A percentile compares a stretch with the other conserved stretches of the same genome.
Conservation (phyloP, 2,329 filamentous ascomycete species). For the Paraphaeosphaeria sporulosa region DNA sequence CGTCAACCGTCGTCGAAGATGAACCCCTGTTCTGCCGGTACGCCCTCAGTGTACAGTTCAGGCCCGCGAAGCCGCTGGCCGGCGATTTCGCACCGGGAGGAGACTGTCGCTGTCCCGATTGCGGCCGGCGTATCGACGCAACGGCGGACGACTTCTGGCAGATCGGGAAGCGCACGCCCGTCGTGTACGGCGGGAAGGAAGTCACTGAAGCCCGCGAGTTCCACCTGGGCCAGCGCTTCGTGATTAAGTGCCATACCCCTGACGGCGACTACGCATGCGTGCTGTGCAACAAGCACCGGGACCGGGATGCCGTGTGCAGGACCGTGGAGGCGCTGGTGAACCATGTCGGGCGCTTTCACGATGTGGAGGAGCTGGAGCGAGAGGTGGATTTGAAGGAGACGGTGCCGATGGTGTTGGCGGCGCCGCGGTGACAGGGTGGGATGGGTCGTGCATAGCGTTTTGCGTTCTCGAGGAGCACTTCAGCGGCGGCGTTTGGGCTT, state of each 20-base stretch:
- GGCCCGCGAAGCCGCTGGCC: conserved; percentile 38
- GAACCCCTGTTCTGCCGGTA: conserved; percentile 44
- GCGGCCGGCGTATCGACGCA: conserved; percentile 36
- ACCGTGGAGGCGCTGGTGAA: conserved; percentile 46
- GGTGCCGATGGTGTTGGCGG: conserved; percentile 28
- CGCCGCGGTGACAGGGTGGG: conserved; percentile 15
- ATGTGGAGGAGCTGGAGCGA: conserved; percentile 39
- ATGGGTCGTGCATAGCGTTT: neutral
- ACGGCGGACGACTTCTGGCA: conserved; percentile 48
- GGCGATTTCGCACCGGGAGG: conserved; percentile 43
- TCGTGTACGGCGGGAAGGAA: conserved; percentile 35
- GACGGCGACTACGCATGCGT: conserved; percentile 48
- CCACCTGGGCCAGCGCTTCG: conserved; percentile 46
- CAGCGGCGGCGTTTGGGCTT: conserved; percentile 15
- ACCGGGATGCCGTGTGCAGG: conserved; percentile 46
- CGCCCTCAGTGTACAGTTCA: conserved; percentile 43
- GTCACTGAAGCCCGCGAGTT: conserved; percentile 47
- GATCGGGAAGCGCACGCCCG: conserved; percentile 45
- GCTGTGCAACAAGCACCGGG: conserved; percentile 41
- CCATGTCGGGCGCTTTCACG: conserved; percentile 46
- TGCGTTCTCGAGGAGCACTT: neutral
- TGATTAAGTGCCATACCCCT: conserved; percentile 48
- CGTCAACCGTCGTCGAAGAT: conserved; percentile 30
- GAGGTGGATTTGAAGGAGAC: conserved; percentile 44
- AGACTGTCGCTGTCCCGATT: conserved; percentile 39